Base-by-base conservation (phyloP, 371 early-diverging fungal genomes). In the Syncephalastrum monosporum region DNA sequence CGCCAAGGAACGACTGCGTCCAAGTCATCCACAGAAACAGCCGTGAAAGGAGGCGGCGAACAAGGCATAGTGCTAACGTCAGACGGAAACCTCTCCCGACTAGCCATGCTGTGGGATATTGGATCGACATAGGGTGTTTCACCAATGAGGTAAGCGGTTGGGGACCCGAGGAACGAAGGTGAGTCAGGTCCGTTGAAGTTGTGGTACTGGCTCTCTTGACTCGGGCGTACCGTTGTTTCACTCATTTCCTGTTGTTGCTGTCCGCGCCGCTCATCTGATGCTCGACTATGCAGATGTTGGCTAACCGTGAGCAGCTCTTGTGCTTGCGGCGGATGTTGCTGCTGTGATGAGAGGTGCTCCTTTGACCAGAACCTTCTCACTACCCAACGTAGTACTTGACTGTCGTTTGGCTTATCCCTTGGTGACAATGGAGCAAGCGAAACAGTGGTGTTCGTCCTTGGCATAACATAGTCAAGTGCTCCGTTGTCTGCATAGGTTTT, bases 1-100 rank as follows among this genome's bases (percentile, higher is more conserved):
- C 65, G 56, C 65, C 65, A 64, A 13, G 65, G 65, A 21, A 64
- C 65, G 2, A 54, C 65, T 33, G 56, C 60, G 14, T 64, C 65
- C 14, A 64, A 48, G 33, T 56, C 56, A 42, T 56, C 53, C 12
- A 56, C 47, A 15, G 53, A 59, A 0, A 60, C 45, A 21, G 60
- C 33, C n/a, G 50, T 47, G 33, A 45, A 43, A 7, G 44, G 23
- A 17, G 42, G 42, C 3, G 54, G 54, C 23, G 54, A 27, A 23
- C 44, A 27, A 3, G 54, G 43, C 16, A n/a, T 23, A 3, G 23
- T 42, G 17, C 19, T 23, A 12, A 23, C 21, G 16, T 42, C 15
- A 19, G 45, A 29, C 3, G 45, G 19, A 12, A 19, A 16, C 19
- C 45, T 16, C 12, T 19, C 45, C 5, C 19, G 16, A 10, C 45